These are phyloP conservation scores for Phascolomyces articulosus DNA, from an alignment of 371 early-diverging fungal species.

Conservation along the genomic window DNA sequence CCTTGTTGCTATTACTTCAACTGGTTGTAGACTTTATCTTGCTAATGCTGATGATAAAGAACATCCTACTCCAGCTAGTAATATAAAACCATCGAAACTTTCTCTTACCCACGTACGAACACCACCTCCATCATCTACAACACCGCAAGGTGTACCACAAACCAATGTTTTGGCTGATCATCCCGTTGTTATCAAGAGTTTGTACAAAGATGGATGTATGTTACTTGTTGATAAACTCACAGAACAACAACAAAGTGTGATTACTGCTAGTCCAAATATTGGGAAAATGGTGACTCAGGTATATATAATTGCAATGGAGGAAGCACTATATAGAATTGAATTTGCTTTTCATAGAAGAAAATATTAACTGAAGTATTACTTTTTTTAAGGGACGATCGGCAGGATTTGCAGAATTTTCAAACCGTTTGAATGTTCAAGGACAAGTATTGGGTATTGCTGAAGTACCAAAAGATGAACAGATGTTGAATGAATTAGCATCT, in stretches of 20 bases:
- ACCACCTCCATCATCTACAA: slow-evolving; percentile 31
- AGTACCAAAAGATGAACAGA: slow-evolving; percentile 17
- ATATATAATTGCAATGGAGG: too few relatives aligned
- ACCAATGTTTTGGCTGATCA: slow-evolving; percentile 1
- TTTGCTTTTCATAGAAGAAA: too few relatives aligned
- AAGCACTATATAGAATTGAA: too few relatives aligned
- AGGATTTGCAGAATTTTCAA: slow-evolving; percentile 26
- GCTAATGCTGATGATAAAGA: slow-evolving; percentile 34
- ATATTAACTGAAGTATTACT: too few relatives aligned
- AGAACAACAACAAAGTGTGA: slow-evolving; percentile 66
- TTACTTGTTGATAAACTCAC: slow-evolving; percentile 56
- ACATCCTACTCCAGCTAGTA: neutral
- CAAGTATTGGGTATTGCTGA: slow-evolving; percentile 82
- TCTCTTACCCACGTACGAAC: slow-evolving; percentile 78
- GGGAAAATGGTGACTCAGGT: slow-evolving; percentile 46
- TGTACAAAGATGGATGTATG: slow-evolving; percentile 66
- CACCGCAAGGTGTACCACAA: neutral
- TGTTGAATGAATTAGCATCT: slow-evolving; percentile 67
- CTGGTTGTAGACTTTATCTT: slow-evolving; percentile 78
- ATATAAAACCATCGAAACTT: too few relatives aligned
- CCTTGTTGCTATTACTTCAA: slow-evolving; percentile 73
- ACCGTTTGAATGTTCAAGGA: slow-evolving; percentile 60
- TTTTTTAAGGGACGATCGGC: slow-evolving; percentile 13
- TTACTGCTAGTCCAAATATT: slow-evolving; percentile 65
- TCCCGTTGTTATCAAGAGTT: slow-evolving; percentile 39